phyloP scores from a whole-genome alignment of 176 grass and related monocot species.

The Raddia distichophylla region DNA sequence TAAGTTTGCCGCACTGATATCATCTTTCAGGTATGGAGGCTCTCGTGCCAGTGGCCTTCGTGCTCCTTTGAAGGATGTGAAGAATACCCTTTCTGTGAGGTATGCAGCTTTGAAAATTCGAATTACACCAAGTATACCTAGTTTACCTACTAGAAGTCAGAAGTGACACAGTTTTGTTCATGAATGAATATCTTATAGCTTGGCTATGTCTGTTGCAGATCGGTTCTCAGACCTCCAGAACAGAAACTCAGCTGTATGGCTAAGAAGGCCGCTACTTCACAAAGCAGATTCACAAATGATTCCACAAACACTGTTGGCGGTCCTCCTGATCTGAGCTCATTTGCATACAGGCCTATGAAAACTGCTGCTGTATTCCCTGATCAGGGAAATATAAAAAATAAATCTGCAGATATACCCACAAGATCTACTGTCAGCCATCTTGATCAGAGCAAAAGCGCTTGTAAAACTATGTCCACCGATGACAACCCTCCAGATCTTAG shows the following conservation, averaged over 20 bases:
- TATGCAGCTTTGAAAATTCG: conserved; percentile 32
- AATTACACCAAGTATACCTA: background rate
- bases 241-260: conserved; percentile 13
- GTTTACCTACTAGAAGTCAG: conserved; percentile 15
- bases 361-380: conserved; percentile 20
- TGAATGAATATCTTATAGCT: background rate
- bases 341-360: conserved; percentile 41
- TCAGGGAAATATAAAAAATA: conserved; percentile 30
- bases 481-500: conserved; percentile 30
- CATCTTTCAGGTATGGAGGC: conserved; percentile 80
- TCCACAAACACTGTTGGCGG: background rate
- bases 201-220: conserved; percentile 38
- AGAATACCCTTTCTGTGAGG: conserved; percentile 74
- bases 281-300: conserved; percentile 40
- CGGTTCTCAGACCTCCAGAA: conserved; percentile 38
- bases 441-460: conserved; percentile 8
- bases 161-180: background rate
- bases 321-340: conserved; percentile 47
- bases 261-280: conserved; percentile 42
- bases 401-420: conserved; percentile 29
- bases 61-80: conserved; percentile 82
- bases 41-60: conserved; percentile 91
- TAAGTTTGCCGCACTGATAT: conserved; percentile 69
- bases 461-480: background rate
- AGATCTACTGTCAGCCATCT: conserved; percentile 16